Base-by-base conservation (phyloP, 1,284 basidiomycete genomes). In the Anthracocystis panici-leucophaei region DNA sequence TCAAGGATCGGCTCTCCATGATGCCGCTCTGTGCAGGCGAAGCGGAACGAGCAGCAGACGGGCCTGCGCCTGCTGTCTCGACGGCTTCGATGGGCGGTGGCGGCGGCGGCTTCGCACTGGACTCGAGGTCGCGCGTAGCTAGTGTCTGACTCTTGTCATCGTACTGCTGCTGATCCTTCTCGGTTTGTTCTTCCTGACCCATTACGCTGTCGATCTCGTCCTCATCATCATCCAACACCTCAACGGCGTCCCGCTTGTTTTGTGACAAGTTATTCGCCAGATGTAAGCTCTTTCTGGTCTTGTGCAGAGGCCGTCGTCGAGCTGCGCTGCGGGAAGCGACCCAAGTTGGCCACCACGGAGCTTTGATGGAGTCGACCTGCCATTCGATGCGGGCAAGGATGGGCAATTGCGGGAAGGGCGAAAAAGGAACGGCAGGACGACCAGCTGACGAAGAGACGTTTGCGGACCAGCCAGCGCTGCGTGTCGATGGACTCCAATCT, bases 381-480 rank as follows among this genome's bases (percentile, higher is more conserved):
- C 82, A 84, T 48, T 84, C 82, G 40, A 84, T 73, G 25, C 75
- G 72, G 4, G 75, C 81, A 20, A 84, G 77, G 46, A 84, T 84
- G 8, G 82, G 82, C 31, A 84, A 33, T 12, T 64, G 74, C 10
- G 71, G 60, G 5, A 64, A 57, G 20, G 51, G 54, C 27, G 59
- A 23, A 8, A 41, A 20, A 10, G 51, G n/a, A 16, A 4, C 25
- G 12, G 27, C 45, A 5, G 49, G 20, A 1, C 57, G 60, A 14
- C 53, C 57, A 14, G 60, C 53, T 20, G 60, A 57, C 5, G 61
- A 66, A 21, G 57, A 57, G 29, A 51, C 53, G 29, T 61, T 51
- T 10, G 42, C 54, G 12, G 60, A 62, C 63, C 66, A 66, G 31
- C 59, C 62, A 14, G 66, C 55, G 55, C 63, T 65, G 50, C 57